phyloP scores from a whole-genome alignment of 352 stramenopile species.

The Stramenopiles sp. region DNA sequence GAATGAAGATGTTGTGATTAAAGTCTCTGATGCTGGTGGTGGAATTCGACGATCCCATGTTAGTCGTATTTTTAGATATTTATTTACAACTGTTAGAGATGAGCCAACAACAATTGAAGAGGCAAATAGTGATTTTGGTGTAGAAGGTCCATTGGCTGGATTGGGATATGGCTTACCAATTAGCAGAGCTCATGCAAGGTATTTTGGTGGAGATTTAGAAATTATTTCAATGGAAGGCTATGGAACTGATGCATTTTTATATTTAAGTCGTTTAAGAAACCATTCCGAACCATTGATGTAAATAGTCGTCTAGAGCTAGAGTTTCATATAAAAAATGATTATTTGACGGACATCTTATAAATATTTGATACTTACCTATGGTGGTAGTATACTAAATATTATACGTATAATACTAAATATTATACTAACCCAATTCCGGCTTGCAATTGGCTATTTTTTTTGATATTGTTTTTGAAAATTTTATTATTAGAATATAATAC shows the following conservation, averaged over 20 bases:
- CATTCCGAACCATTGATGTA: too few relatives aligned
- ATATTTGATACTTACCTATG: too few relatives aligned
- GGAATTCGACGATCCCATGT: conserved; percentile 94
- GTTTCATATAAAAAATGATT: too few relatives aligned
- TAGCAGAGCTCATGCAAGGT: conserved; percentile 84
- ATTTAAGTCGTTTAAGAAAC: conserved; percentile 38
- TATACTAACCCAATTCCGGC: too few relatives aligned
- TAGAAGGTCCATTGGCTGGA: conserved; percentile 68
- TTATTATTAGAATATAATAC: too few relatives aligned
- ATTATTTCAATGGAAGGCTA: conserved; percentile 99
- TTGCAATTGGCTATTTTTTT: too few relatives aligned
- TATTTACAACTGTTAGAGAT: conserved; percentile 97
- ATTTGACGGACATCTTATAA: too few relatives aligned
- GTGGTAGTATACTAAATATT: too few relatives aligned
- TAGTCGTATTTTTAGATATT: conserved; percentile 94
- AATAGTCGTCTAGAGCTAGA: too few relatives aligned
- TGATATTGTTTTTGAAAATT: too few relatives aligned
- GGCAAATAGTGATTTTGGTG: conserved; percentile 49
- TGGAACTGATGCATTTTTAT: conserved; percentile 78
- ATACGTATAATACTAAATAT: too few relatives aligned
- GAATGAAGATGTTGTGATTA: conserved; percentile 98
- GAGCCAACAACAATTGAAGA: conserved; percentile 30
- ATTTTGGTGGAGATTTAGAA: conserved; percentile 96
- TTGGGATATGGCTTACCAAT: conserved; percentile 87
- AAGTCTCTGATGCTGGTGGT: conserved; percentile 97